These are phyloP conservation scores for Pestalotiopsis sp. DNA, from an alignment of 2,329 filamentous ascomycete species.

Conservation along the genomic window DNA sequence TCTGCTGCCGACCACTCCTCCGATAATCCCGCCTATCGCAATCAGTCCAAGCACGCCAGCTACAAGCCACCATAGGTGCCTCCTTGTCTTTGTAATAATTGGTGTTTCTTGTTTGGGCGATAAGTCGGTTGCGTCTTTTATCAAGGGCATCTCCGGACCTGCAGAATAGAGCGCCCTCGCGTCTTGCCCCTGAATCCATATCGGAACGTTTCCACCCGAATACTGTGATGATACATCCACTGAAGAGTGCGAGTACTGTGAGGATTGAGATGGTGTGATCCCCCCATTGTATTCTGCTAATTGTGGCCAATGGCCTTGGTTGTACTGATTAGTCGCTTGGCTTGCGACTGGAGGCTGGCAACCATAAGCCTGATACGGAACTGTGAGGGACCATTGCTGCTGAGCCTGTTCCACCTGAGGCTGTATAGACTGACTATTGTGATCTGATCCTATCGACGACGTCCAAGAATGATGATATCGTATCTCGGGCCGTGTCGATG, in stretches of 20 bases:
- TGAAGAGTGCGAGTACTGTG: background rate
- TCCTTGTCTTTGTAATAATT: background rate
- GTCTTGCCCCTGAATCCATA: background rate
- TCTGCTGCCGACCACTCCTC: constrained; percentile 17
- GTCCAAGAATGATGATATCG: background rate
- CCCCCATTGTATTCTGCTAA: background rate
- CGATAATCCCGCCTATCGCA: constrained; percentile 18
- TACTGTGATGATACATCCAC: background rate
- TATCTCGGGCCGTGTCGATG: background rate
- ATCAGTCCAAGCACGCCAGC: constrained; percentile 16
- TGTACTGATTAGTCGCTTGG: background rate
- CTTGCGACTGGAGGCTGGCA: background rate
- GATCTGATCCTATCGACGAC: background rate
- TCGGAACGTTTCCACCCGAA: background rate
- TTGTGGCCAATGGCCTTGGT: background rate
- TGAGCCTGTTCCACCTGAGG: background rate
- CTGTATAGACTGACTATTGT: background rate
- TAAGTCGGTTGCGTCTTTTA: constrained; percentile 4
- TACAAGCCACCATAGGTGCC: constrained; percentile 18
- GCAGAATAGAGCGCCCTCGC: background rate
- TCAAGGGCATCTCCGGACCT: constrained; percentile 11
- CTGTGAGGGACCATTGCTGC: background rate
- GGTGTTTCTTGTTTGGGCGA: background rate
- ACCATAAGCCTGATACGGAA: background rate
- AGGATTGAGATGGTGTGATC: background rate